Conservation (phyloP, 73 alveolate species). For the Symbiodinium natans region DNA sequence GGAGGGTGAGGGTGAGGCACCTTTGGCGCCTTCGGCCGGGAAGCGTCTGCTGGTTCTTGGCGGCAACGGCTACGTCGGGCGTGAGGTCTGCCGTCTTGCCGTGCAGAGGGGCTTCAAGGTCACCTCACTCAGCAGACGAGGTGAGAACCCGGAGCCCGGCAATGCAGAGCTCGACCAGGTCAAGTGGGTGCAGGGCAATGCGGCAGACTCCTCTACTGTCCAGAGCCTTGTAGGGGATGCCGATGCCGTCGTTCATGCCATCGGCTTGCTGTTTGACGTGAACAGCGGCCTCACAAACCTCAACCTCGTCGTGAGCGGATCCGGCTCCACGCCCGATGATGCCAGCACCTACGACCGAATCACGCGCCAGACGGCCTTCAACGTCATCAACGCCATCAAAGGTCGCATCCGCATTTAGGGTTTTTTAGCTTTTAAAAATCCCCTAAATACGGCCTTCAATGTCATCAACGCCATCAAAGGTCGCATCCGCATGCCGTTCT, state of each 20-base stretch:
- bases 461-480: conserved; percentile 77
- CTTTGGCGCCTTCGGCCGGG: background rate
- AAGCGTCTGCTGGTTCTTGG: conserved; percentile 64
- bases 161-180: conserved; percentile 53
- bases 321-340: conserved; percentile 75
- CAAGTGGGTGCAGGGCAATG: background rate
- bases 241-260: conserved; percentile 73
- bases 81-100: conserved; percentile 88
- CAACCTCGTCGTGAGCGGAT: conserved; percentile 81
- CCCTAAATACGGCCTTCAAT: conserved; percentile 21
- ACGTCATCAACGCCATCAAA: conserved; percentile 37
- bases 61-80: conserved; percentile 87
- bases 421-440: background rate
- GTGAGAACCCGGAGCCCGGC: conserved; percentile 93
- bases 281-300: conserved; percentile 92
- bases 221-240: conserved; percentile 36
- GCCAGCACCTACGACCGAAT: conserved; percentile 87
- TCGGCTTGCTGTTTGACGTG: conserved; percentile 74
- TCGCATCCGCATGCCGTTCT: conserved; percentile 30
- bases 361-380: conserved; percentile 91
- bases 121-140: conserved; percentile 86
- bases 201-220: conserved; percentile 10
- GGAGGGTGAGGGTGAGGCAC: conserved; percentile 6
- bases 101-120: conserved; percentile 92
- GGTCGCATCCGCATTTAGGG: background rate